A percentile compares a stretch with the other conserved stretches of the same genome.
Evolutionary conservation across 2,329 filamentous ascomycete species (phyloP).

Genomic region (Teratosphaeria epicoccoides): DNA sequence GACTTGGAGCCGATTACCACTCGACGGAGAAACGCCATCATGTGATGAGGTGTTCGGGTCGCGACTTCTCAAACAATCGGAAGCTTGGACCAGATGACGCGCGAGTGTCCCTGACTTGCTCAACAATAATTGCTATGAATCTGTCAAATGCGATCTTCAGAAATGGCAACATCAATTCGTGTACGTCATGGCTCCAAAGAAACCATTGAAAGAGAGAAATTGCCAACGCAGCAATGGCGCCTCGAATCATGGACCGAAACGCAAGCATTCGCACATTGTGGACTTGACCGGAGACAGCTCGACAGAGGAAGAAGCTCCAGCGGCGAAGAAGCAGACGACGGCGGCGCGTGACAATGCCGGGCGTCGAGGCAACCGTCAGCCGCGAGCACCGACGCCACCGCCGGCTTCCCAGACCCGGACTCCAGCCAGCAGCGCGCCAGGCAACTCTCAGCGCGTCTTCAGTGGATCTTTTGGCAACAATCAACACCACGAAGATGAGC

Average conservation of each 20-base stretch:
- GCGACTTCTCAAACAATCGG: constrained; percentile 1
- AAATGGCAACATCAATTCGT: no score
- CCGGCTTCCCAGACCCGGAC: background rate
- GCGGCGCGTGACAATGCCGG: background rate
- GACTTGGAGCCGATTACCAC: background rate
- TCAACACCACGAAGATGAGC: constrained; percentile 12
- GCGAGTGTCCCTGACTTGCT: background rate
- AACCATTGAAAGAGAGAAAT: background rate
- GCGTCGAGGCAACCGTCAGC: background rate
- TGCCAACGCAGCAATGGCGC: constrained; percentile 2
- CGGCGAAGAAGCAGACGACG: constrained; percentile 2
- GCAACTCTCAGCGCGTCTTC: constrained; percentile 1
- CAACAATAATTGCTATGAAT: no score
- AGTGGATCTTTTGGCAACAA: background rate
- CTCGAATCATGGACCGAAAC: background rate
- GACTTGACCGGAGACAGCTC: constrained; percentile 5
- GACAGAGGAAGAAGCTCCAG: constrained; percentile 1
- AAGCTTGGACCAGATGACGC: background rate
- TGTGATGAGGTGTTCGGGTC: background rate
- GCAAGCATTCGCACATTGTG: constrained; percentile 1
- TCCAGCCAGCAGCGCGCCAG: constrained; percentile 1
- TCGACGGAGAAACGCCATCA: background rate
- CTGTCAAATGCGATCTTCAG: no score
- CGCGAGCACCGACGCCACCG: background rate
- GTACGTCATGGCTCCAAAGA: background rate